These are phyloP conservation scores for Pezicula radicicola DNA, from an alignment of 2,329 filamentous ascomycete species.

Conservation along the genomic window DNA sequence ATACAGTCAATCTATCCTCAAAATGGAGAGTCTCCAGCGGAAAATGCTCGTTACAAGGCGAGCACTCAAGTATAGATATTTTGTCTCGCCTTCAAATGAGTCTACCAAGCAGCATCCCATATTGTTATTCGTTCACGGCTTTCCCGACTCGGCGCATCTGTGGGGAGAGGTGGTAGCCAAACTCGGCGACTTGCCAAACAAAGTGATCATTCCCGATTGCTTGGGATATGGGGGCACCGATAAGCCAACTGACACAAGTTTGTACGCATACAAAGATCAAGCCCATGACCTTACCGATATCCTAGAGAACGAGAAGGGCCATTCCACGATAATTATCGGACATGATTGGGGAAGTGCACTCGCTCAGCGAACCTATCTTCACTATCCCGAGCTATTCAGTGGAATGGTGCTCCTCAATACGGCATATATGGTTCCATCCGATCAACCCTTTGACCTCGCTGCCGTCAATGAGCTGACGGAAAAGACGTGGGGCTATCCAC, in stretches of 20 bases:
- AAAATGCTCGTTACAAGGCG: background rate
- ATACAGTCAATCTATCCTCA: too few relatives aligned
- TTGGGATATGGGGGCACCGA: constrained; percentile 34
- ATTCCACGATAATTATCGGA: constrained; percentile 38
- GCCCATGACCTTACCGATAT: constrained; percentile 37
- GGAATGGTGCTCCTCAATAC: constrained; percentile 41
- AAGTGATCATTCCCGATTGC: constrained; percentile 38
- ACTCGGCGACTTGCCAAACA: constrained; percentile 23
- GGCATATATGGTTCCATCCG: constrained; percentile 34
- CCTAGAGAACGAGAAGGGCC: constrained; percentile 33
- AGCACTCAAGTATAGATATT: constrained; percentile 2
- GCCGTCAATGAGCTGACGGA: constrained; percentile 21
- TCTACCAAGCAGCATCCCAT: constrained; percentile 20
- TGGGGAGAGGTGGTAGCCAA: constrained; percentile 23
- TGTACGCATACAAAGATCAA: constrained; percentile 35
- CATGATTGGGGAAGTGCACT: constrained; percentile 46
- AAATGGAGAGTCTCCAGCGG: background rate
- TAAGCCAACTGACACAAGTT: constrained; percentile 19
- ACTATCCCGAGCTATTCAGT: constrained; percentile 34
- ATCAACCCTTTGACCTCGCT: constrained; percentile 33
- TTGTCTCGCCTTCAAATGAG: background rate
- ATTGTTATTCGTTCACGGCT: constrained; percentile 44
- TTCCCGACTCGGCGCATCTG: constrained; percentile 40
- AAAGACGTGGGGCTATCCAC: constrained; percentile 32
- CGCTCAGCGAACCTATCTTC: constrained; percentile 38